Conservation (phyloP, 305 asterid species). For the Fraxinus nigra region DNA sequence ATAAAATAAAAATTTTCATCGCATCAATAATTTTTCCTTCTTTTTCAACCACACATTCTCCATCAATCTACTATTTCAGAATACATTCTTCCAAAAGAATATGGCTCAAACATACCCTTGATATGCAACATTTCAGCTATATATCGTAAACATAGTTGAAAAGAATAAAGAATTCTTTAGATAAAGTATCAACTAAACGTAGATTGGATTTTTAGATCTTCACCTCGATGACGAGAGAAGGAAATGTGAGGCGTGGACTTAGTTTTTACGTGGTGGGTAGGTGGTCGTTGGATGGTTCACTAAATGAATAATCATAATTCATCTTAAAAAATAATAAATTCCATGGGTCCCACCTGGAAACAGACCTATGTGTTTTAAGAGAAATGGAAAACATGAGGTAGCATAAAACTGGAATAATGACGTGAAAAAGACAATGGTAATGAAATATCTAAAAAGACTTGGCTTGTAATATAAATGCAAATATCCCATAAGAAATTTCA, state of each 20-base stretch:
- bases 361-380: background rate
- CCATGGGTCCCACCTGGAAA: background rate
- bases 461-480: background rate
- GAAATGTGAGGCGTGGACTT: background rate
- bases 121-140: background rate
- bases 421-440: background rate
- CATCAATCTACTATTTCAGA: no score
- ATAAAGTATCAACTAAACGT: background rate
- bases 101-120: no score
- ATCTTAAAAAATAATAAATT: background rate
- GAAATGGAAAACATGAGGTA: background rate
- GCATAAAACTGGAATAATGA: background rate
- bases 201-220: background rate
- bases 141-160: background rate
- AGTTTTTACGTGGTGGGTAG: background rate
- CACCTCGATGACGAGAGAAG: background rate
- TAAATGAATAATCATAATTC: background rate
- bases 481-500: background rate
- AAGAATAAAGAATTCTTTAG: background rate
- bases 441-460: background rate
- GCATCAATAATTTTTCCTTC: no score
- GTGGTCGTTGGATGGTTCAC: background rate
- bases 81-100: no score
- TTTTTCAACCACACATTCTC: no score
- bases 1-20: no score